Evolutionary conservation across 1,284 basidiomycete genomes (phyloP).

Genomic region (Malassezia restricta): DNA sequence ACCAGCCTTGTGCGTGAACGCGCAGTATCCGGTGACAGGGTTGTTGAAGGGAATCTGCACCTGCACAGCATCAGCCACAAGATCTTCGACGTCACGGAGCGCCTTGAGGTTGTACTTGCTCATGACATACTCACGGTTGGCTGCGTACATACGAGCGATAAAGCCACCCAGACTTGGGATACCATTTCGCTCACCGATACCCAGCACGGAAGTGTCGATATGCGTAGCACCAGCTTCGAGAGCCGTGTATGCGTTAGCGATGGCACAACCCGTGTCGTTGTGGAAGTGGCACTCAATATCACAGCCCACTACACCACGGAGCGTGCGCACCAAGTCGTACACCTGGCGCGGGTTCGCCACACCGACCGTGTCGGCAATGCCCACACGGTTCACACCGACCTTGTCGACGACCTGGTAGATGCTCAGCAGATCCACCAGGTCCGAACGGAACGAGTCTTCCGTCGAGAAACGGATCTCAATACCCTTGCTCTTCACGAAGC

Average conservation of each 20-base stretch:
- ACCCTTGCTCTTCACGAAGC: slow-evolving; percentile 98
- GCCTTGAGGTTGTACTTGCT: slow-evolving; percentile 95
- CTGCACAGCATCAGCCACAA: slow-evolving; percentile 96
- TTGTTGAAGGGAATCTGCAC: slow-evolving; percentile 97
- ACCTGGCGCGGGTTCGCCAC: slow-evolving; percentile 98
- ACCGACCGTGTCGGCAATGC: slow-evolving; percentile 97
- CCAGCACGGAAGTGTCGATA: slow-evolving; percentile 74
- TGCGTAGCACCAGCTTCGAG: slow-evolving; percentile 98
- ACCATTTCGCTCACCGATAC: slow-evolving; percentile 97
- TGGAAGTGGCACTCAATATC: slow-evolving; percentile 97
- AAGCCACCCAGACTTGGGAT: slow-evolving; percentile 96
- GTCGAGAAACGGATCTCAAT: slow-evolving; percentile 99
- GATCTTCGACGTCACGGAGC: slow-evolving; percentile 96
- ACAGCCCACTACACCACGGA: slow-evolving; percentile 64
- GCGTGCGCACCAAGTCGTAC: slow-evolving; percentile 91
- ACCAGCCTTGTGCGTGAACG: slow-evolving; percentile 99
- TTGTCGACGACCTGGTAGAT: slow-evolving; percentile 99
- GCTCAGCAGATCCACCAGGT: slow-evolving; percentile 92
- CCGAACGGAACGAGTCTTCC: slow-evolving; percentile 98
- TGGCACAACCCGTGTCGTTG: slow-evolving; percentile 87
- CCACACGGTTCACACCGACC: slow-evolving; percentile 97
- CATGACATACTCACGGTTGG: slow-evolving; percentile 93
- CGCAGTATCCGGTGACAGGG: slow-evolving; percentile 78
- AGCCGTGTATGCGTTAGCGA: slow-evolving; percentile 96
- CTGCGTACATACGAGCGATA: slow-evolving; percentile 76